phyloP scores from a whole-genome alignment of 176 grass and related monocot genomes.

The Pontederia crassipes region DNA sequence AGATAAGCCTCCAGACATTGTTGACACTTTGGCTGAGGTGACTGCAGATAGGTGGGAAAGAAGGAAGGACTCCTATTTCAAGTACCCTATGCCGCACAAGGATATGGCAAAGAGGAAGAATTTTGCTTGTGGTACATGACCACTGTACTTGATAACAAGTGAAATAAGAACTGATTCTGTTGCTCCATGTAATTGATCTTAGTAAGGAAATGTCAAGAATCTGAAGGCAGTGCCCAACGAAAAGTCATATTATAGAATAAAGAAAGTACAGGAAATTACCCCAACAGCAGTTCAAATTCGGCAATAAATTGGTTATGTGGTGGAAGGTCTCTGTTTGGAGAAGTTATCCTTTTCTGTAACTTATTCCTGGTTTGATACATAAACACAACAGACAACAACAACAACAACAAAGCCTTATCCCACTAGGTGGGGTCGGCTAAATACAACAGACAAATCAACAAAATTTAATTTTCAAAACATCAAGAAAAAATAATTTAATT shows the following conservation, averaged over 20 bases:
- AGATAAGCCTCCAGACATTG: constrained; percentile 1
- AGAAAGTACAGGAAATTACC: constrained; percentile 35
- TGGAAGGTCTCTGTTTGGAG: constrained; percentile 54
- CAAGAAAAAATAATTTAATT: no score
- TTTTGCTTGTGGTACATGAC: constrained; percentile 72
- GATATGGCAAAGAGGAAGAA: constrained; percentile 88
- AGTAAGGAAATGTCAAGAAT: constrained; percentile 18
- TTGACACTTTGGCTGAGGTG: constrained; percentile 40
- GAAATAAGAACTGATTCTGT: constrained; percentile 85
- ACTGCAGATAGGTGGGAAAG: constrained; percentile 65
- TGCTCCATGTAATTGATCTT: constrained; percentile 67
- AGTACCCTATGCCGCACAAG: constrained; percentile 60
- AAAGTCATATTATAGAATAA: no score
- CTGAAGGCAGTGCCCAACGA: no score
- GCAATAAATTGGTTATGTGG: constrained; percentile 78
- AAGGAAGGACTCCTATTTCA: constrained; percentile 84
- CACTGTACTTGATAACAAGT: constrained; percentile 69
- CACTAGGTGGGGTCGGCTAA: no score
- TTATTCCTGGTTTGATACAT: constrained; percentile 48
- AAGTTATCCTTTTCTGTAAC: constrained; percentile 78
- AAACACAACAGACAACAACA: background rate
- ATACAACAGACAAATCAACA: background rate
- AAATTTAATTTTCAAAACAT: background rate
- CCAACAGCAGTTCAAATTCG: constrained; percentile 68
- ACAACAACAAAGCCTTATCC: no score